Conservation (phyloP, 305 asterid genomes). For the Plantago lanceolata region DNA sequence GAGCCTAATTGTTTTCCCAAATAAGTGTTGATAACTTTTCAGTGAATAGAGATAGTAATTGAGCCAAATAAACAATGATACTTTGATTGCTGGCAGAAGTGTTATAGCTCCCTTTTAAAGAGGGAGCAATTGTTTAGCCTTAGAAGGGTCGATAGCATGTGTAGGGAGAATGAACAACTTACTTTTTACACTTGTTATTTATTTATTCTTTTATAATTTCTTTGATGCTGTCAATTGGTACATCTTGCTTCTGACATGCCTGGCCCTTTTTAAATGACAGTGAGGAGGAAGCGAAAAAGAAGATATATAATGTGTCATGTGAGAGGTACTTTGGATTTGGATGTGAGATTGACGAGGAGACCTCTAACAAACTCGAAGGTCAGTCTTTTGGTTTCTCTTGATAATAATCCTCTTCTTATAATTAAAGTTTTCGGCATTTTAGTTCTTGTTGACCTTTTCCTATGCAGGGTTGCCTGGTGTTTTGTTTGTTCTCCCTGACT, state of each 20-base stretch:
- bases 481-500: conserved; percentile 92
- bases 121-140: too few relatives aligned
- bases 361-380: conserved; percentile 97
- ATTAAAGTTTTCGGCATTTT: neutral
- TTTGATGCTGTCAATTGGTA: neutral
- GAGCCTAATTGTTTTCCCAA: too few relatives aligned
- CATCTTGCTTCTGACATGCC: neutral
- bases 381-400: conserved; percentile 10
- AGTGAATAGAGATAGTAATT: too few relatives aligned
- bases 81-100: too few relatives aligned
- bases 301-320: conserved; percentile 87
- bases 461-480: conserved; percentile 86
- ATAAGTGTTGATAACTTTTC: too few relatives aligned
- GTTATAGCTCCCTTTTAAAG: too few relatives aligned
- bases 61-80: too few relatives aligned
- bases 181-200: too few relatives aligned
- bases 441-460: neutral
- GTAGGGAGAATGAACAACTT: too few relatives aligned
- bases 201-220: neutral
- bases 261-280: conserved; percentile 23
- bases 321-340: conserved; percentile 93
- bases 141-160: too few relatives aligned
- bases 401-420: neutral
- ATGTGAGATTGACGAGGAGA: conserved; percentile 92
- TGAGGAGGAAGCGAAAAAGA: conserved; percentile 90